Base-by-base conservation (phyloP, 1,284 basidiomycete species). In the Rugosomyces carneus region DNA sequence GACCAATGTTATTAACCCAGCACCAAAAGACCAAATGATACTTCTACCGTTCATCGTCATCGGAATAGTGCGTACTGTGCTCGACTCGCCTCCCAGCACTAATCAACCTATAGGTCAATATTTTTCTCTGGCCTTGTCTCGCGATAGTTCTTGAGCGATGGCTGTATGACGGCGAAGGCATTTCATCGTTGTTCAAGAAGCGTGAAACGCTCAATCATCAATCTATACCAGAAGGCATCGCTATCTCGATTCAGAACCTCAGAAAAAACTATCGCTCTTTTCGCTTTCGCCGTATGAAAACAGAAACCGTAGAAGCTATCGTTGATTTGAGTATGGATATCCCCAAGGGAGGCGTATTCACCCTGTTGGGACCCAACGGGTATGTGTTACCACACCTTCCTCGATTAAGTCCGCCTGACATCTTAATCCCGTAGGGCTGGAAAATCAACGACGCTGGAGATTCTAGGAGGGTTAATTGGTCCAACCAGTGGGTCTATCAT, bases 291-390 rank as follows among this genome's bases (percentile, higher is more conserved):
- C 24, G 23, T 9, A 40, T 40, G 38, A 40, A 40, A 15, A 21
- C 23, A 8, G 24, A 40, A 40, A 7, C 11, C 5, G 38, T 40
- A 15, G 38, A 40, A 0, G 85, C 85, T 0, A 72, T 88, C 15
- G 64, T 66, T 1, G 78, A 84, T 52, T 71, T 88, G 19, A 78
- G 77, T 0, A 60, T 88, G 40, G 72, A 80, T 48, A 72, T 89
- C 5, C 84, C 84, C 1, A 78, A 78, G 53, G 70, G 67, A 9
- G 84, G 82, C 6, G 86, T 89, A 26, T 89, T 81, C 55, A 84
- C 88, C 9, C 64, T 90, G 4, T 66, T 89, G 3, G 87, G 87
- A 11, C 78, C 81, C 2, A 85, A 86, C 51, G 83, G 83, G 80
- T 80, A 37, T 19, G 37, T 46, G 7, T 23, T 4, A 34, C 26